A percentile compares a stretch with the other conserved stretches of the same genome.
These are phyloP conservation scores for Carallia brachiata DNA, from an alignment of 345 rosid species.

Conservation along the genomic window DNA sequence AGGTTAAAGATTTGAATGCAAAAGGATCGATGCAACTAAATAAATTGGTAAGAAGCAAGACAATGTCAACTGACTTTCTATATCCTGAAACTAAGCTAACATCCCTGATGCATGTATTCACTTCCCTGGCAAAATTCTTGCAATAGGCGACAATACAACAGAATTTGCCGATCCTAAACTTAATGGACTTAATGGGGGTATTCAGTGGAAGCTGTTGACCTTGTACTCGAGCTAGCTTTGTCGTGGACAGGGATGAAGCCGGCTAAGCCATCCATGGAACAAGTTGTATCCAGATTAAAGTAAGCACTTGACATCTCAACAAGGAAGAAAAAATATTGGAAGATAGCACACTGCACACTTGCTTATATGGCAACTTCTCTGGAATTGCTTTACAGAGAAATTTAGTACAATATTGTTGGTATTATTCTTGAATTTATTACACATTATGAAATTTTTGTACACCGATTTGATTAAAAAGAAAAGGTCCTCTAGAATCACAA, in stretches of 20 bases:
- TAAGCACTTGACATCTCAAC: constrained; percentile 38
- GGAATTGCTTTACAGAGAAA: not conserved
- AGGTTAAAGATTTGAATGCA: constrained; percentile 41
- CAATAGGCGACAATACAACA: constrained; percentile 36
- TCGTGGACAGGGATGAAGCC: constrained; percentile 55
- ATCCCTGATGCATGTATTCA: not conserved
- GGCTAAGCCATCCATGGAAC: constrained; percentile 59
- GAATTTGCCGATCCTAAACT: constrained; percentile 56
- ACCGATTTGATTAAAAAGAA: constrained; percentile 36
- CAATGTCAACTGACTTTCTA: not conserved
- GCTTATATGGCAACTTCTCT: constrained; percentile 2
- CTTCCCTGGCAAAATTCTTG: constrained; percentile 45
- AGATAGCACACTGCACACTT: not conserved
- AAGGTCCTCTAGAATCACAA: constrained; percentile 22
- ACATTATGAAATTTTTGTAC: constrained; percentile 9
- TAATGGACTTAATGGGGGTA: constrained; percentile 34
- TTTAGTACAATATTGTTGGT: constrained; percentile 7
- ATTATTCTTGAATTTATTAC: too few species aligned
- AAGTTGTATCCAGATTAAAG: constrained; percentile 41
- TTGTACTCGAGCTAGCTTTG: constrained; percentile 47
- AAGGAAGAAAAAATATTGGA: not conserved
- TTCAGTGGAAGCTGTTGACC: constrained; percentile 42
- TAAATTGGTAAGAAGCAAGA: constrained; percentile 37
- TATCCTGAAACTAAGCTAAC: not conserved
- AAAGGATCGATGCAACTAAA: constrained; percentile 42